These are phyloP conservation scores for Fusarium odoratissimum DNA, from an alignment of 2,329 filamentous ascomycete genomes.

Conservation along the genomic window DNA sequence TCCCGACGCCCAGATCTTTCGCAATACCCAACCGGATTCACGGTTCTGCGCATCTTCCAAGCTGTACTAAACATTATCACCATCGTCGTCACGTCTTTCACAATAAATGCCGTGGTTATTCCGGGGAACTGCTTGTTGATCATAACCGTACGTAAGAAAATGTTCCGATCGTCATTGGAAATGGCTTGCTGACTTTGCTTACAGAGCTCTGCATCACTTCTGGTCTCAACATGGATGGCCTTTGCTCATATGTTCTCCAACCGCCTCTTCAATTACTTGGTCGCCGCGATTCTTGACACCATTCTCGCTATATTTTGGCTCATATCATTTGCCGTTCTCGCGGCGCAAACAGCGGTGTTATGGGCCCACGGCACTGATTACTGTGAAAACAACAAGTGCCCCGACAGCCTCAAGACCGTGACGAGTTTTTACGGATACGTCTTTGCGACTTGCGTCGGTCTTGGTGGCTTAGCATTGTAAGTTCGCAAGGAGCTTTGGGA, in stretches of 20 bases:
- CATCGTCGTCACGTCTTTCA: constrained; percentile 61
- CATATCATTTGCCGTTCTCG: constrained; percentile 55
- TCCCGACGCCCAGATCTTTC: constrained; percentile 46
- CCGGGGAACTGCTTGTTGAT: constrained; percentile 51
- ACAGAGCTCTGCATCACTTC: constrained; percentile 57
- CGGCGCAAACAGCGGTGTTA: constrained; percentile 48
- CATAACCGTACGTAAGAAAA: constrained; percentile 51
- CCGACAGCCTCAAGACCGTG: not conserved
- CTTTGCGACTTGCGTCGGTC: constrained; percentile 50
- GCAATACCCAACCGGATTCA: constrained; percentile 58
- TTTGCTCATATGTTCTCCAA: constrained; percentile 55
- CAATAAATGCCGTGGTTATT: constrained; percentile 50
- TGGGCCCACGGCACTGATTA: constrained; percentile 37
- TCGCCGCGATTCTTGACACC: constrained; percentile 62
- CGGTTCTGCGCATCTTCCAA: constrained; percentile 58
- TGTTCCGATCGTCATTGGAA: rapidly evolving
- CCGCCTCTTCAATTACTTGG: constrained; percentile 65
- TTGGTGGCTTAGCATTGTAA: constrained; percentile 59
- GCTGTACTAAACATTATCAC: constrained; percentile 58
- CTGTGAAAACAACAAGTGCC: constrained; percentile 42
- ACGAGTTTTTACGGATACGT: constrained; percentile 44
- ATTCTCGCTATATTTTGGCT: constrained; percentile 66
- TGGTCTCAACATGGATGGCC: constrained; percentile 60
- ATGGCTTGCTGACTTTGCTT: not conserved
- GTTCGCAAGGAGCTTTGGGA: constrained; percentile 11